phyloP scores from a whole-genome alignment of 2,329 filamentous ascomycete genomes.

The Fusarium sp. region DNA sequence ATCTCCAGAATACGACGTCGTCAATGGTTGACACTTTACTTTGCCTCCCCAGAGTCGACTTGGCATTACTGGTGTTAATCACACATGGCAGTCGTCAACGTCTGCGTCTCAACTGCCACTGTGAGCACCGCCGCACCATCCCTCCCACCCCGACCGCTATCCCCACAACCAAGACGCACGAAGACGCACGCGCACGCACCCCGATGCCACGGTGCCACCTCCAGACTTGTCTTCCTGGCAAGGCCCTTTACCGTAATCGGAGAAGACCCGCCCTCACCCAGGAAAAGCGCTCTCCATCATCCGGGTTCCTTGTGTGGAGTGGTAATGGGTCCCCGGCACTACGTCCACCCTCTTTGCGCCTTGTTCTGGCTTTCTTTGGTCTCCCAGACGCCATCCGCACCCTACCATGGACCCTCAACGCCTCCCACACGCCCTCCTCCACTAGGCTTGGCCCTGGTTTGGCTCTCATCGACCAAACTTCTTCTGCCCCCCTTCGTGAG shows the following conservation, averaged over 20 bases:
- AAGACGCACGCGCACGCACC: constrained; percentile 13
- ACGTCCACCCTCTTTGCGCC: constrained; percentile 34
- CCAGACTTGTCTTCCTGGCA: constrained; percentile 33
- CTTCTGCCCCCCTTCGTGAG: constrained; percentile 35
- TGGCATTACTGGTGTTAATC: neutral
- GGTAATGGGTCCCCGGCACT: constrained; percentile 7
- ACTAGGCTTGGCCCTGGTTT: constrained; percentile 30
- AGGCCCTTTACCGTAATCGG: constrained; percentile 26
- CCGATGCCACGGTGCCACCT: constrained; percentile 40
- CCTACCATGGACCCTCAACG: constrained; percentile 31
- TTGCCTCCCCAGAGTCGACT: neutral
- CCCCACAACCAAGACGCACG: constrained; percentile 17
- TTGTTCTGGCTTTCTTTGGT: neutral
- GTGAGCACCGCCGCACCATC: constrained; percentile 17
- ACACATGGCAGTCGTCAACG: neutral
- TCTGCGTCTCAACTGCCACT: constrained; percentile 1
- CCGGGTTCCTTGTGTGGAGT: constrained; percentile 28
- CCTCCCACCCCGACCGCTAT: constrained; percentile 16
- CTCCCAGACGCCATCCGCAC: constrained; percentile 35
- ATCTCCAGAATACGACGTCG: neutral
- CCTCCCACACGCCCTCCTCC: constrained; percentile 38
- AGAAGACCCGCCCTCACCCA: constrained; percentile 26
- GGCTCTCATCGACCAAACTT: constrained; percentile 36
- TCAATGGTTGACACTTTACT: neutral
- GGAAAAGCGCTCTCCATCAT: constrained; percentile 35